Evolutionary conservation across 306 rosid genomes (phyloP).

Genomic region (Cicer judaicum): DNA sequence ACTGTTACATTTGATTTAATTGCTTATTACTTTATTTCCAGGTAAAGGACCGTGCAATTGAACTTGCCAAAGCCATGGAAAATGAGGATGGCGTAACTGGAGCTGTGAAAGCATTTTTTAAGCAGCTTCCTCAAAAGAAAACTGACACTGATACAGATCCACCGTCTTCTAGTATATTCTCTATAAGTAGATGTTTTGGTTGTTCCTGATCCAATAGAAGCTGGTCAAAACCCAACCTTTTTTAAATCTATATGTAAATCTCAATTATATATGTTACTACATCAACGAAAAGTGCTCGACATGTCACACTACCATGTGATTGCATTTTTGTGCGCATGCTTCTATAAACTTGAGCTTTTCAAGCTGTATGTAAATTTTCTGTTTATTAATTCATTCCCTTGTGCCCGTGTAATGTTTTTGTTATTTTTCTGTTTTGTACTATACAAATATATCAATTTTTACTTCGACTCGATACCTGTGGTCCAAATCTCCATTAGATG

Average conservation of each 20-base stretch:
- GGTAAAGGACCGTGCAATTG: slow-evolving; percentile 82
- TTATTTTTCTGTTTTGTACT: not conserved
- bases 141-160: slow-evolving; percentile 58
- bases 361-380: slow-evolving; percentile 35
- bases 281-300: slow-evolving; percentile 8
- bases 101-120: slow-evolving; percentile 96
- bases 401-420: slow-evolving; percentile 11
- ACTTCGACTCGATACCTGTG: not conserved
- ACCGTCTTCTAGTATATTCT: slow-evolving; percentile 56
- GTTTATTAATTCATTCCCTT: slow-evolving; percentile 20
- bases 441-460: not conserved
- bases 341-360: slow-evolving; percentile 37
- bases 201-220: slow-evolving; percentile 60
- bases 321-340: slow-evolving; percentile 1
- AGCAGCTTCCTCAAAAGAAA: slow-evolving; percentile 75
- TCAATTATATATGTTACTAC: slow-evolving; percentile 15
- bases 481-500: not conserved
- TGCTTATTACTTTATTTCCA: slow-evolving; percentile 43
- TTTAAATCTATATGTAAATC: slow-evolving; percentile 32
- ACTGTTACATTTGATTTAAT: slow-evolving; percentile 30
- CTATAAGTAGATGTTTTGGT: slow-evolving; percentile 77
- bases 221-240: slow-evolving; percentile 10
- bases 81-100: slow-evolving; percentile 94
- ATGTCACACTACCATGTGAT: slow-evolving; percentile 22
- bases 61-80: slow-evolving; percentile 91